Base-by-base conservation (phyloP, 306 rosid species). In the Senna tora region DNA sequence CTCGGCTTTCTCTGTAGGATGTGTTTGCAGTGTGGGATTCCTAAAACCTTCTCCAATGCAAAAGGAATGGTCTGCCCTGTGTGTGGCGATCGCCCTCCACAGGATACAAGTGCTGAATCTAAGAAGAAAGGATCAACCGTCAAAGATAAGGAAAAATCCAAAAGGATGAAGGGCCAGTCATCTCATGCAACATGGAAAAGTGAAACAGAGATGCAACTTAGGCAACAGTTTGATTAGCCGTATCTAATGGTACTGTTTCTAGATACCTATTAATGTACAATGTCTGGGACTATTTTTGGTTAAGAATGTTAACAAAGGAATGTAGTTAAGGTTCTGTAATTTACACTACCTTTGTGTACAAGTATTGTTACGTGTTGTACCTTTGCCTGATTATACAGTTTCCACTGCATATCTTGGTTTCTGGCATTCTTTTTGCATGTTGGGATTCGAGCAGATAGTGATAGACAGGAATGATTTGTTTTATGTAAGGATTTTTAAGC, bases 101-200 rank as follows among this genome's bases (percentile, higher is more conserved):
- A 57, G n/a, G 98, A 94, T 30, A 42, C 81, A 9, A 73, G 65
- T 66, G 33, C 53, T 0, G 97, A 91, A 28, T 21, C 85, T 14
- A 94, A 91, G 84, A 91, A 91, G 86, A 94, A 94, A 84, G 99
- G 97, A 20, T 89, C 96, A 45, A 79, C 88, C 0, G 8, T 94
- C 49, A 94, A 94, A 81, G 99, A 94, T 19, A 94, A 91, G 82
- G 99, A 94, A 86, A 94, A 87, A 90, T 81, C 78, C 50, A 94
- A 94, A 79, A 87, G 99, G 80, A 82, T 91, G 95, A 94, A 76
- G 77, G 96, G 99, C 54, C 96, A 94, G 76, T 94, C 96, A 49
- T 91, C 99, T 79, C 99, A 94, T 77, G 97, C 86, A n/a, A 42
- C 81, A 11, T 94, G 99, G 99, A 94, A 94, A 79, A 94, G 96